Evolutionary conservation across 2,329 filamentous ascomycete species (phyloP).

Genomic region (Epichloe baconii): DNA sequence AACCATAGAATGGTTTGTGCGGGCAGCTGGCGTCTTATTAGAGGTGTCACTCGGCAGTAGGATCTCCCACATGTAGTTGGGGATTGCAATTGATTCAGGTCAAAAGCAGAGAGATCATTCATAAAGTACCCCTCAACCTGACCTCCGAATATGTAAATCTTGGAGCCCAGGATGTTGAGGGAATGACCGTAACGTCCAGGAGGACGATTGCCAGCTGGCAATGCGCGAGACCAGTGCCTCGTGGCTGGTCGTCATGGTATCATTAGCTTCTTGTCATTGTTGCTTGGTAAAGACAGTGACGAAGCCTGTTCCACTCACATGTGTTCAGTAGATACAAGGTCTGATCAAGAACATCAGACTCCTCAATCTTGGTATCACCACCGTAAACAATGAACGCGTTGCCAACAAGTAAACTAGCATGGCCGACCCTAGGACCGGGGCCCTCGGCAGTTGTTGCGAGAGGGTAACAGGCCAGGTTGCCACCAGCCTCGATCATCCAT

Average conservation of each 20-base stretch:
- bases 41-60: conserved; percentile 54
- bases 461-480: conserved; percentile 80
- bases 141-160: conserved; percentile 94
- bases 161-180: conserved; percentile 89
- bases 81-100: conserved; percentile 86
- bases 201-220: conserved; percentile 75
- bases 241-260: conserved; percentile 49
- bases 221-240: conserved; percentile 90
- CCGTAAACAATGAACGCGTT: conserved; percentile 99
- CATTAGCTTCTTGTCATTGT: conserved; percentile 6
- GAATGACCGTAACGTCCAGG: conserved; percentile 92
- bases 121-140: conserved; percentile 97
- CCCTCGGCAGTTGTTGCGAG: conserved; percentile 86
- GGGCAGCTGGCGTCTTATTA: conserved; percentile 57
- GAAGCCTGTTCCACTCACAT: conserved; percentile 47
- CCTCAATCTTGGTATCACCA: conserved; percentile 94
- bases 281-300: not conserved
- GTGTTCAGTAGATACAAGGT: conserved; percentile 95
- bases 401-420: conserved; percentile 85
- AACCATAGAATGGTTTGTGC: conserved; percentile 89
- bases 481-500: conserved; percentile 92
- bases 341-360: conserved; percentile 82
- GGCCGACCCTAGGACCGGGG: conserved; percentile 86
- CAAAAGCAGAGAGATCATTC: conserved; percentile 92
- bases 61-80: conserved; percentile 87